Base-by-base conservation (phyloP, 352 stramenopile species). In the Pythium sukuiense region DNA sequence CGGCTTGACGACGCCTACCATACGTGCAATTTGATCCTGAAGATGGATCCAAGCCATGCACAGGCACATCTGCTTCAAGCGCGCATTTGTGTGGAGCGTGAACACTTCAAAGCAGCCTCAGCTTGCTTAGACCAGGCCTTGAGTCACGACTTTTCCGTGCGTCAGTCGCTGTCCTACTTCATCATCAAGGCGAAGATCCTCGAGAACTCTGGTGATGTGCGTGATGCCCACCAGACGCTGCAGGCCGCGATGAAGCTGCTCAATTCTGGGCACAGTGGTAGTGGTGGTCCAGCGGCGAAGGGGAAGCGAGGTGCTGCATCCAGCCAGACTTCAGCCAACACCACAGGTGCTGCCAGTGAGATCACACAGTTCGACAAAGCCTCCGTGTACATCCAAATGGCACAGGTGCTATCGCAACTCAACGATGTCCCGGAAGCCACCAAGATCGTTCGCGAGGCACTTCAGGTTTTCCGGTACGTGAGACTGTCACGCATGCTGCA, bases 171-270 rank as follows among this genome's bases (percentile, higher is more conserved):
- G 24, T 76, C 80, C 46, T 98, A 95, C 72, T 87, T 88, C 57
- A 83, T 97, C 37, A 92, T 97, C 61, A 93, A 96, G 61, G 89
- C 87, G 32, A 89, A 90, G 66, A 74, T 97, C 43, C 71, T 93
- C 12, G 83, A 93, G 61, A 90, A 85, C 41, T 49, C 76, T 3
- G 88, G 88, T 2, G 82, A 96, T 45, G 66, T 93, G 2, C 85
- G 82, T 29, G 92, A 97, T 32, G 89, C 92, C 12, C 69, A 92
- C 3, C 70, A 82, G 35, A 90, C 87, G 9, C 76, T 97, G 0
- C 81, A 97, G 41, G 73, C 72, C 0, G 88, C 93, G 5, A 88
- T 97, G 76, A 90, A 92, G 60, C 75, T 89, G 74, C 60, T 76
- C 3, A 76, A 56, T 27, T 70, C 30, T 20, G 24, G 24, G 7